Conservation (phyloP, 768 basidiomycete genomes). For the Collybia sp. region DNA sequence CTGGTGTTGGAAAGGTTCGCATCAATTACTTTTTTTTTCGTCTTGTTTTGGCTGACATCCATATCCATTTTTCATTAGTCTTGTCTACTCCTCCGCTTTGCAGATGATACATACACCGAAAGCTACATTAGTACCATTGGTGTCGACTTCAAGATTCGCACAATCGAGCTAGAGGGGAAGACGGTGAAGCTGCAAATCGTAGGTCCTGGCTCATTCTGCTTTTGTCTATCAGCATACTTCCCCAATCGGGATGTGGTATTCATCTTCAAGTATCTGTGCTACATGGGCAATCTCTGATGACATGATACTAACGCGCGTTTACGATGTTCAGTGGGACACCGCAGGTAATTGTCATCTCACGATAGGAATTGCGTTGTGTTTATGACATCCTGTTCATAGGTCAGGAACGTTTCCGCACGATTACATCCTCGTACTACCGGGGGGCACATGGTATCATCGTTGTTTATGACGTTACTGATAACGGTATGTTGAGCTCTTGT, state of each 20-base stretch:
- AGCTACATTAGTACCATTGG: constrained; percentile 98
- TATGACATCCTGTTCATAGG: constrained; percentile 37
- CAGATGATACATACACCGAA: constrained; percentile 97
- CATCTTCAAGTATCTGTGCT: neutral
- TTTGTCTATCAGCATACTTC: constrained; percentile 1
- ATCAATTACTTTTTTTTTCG: constrained; percentile 12
- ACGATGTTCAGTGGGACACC: constrained; percentile 83
- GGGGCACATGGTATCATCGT: constrained; percentile 98
- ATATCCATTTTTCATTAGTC: constrained; percentile 44
- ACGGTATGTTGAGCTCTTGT: constrained; percentile 42
- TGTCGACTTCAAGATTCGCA: constrained; percentile 98
- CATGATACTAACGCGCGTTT: constrained; percentile 20
- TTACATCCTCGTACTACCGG: constrained; percentile 99
- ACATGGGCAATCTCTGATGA: neutral
- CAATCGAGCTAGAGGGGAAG: constrained; percentile 98
- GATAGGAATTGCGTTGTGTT: constrained; percentile 2
- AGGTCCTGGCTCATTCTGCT: constrained; percentile 34
- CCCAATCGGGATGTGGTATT: neutral
- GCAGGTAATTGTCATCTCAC: constrained; percentile 49
- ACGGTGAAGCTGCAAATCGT: constrained; percentile 98
- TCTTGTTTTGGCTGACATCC: neutral
- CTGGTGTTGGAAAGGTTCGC: constrained; percentile 89
- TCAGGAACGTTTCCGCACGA: constrained; percentile 98
- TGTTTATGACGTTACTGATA: constrained; percentile 98
- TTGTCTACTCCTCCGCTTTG: constrained; percentile 86